These are phyloP conservation scores for Dendryphion nanum DNA, from an alignment of 2,329 filamentous ascomycete genomes.

Conservation along the genomic window DNA sequence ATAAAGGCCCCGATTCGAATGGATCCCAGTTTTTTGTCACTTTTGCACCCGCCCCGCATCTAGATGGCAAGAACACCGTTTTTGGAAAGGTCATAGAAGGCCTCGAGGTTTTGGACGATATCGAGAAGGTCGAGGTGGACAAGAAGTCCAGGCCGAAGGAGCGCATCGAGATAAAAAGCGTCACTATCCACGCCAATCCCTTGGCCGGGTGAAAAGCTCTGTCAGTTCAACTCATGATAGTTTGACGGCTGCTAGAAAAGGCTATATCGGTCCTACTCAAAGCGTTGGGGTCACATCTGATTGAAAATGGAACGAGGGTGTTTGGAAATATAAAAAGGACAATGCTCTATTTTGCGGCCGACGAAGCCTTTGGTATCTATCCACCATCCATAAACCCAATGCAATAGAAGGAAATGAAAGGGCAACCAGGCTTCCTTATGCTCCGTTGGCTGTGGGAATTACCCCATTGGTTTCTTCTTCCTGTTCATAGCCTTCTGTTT, in stretches of 20 bases:
- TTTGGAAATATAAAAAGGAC: neutral
- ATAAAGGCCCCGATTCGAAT: constrained; percentile 72
- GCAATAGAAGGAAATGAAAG: constrained; percentile 22
- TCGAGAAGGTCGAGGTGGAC: constrained; percentile 72
- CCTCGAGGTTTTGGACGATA: constrained; percentile 63
- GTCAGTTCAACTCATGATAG: no score
- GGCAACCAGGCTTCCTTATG: constrained; percentile 6
- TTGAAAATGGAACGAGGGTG: neutral
- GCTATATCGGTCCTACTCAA: no score
- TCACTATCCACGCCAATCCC: constrained; percentile 79
- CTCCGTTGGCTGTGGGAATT: constrained; percentile 13
- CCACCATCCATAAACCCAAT: constrained; percentile 14
- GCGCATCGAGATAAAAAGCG: constrained; percentile 62
- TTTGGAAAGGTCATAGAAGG: constrained; percentile 69
- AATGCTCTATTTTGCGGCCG: constrained; percentile 19
- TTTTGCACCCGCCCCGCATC: constrained; percentile 73
- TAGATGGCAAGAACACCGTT: constrained; percentile 81
- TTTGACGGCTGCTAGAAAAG: no score
- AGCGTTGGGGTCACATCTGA: no score
- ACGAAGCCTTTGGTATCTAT: constrained; percentile 38
- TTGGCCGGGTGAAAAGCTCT: constrained; percentile 58
- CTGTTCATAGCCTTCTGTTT: constrained; percentile 79
- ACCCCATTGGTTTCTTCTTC: constrained; percentile 25
- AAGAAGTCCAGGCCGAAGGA: constrained; percentile 74
- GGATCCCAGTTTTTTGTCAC: constrained; percentile 80